A percentile compares a stretch with the other conserved stretches of the same genome.
Evolutionary conservation across 106 monocot genomes (phyloP).

Genomic region (Agapanthus africanus): DNA sequence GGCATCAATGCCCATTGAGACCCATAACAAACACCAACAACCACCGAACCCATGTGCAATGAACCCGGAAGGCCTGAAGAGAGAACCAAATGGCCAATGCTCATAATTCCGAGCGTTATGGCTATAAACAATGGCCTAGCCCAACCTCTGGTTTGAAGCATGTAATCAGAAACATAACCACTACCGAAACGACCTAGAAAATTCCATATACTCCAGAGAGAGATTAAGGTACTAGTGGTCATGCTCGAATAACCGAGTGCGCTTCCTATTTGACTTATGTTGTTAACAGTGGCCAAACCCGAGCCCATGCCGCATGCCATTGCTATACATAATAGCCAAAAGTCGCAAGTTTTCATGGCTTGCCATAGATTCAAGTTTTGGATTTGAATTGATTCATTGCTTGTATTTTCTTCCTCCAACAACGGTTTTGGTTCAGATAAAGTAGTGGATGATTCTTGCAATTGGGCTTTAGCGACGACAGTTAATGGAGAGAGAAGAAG

Average conservation of each 20-base stretch:
- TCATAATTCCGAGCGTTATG: constrained; percentile 62
- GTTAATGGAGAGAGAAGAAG: constrained; percentile 46
- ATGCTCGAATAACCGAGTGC: constrained; percentile 50
- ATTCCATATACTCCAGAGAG: constrained; percentile 98
- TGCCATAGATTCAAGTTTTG: constrained; percentile 43
- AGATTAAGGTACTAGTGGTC: constrained; percentile 54
- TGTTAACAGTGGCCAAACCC: constrained; percentile 88
- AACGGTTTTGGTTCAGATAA: constrained; percentile 7
- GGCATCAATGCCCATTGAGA: constrained; percentile 92
- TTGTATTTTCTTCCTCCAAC: neutral
- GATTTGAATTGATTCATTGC: neutral
- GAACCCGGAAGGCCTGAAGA: constrained; percentile 58
- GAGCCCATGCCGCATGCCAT: constrained; percentile 95
- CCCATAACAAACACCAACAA: constrained; percentile 86
- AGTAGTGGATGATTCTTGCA: constrained; percentile 23
- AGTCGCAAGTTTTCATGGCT: constrained; percentile 47
- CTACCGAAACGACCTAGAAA: constrained; percentile 73
- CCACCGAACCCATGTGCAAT: constrained; percentile 53
- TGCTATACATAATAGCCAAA: constrained; percentile 81
- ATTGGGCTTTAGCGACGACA: constrained; percentile 30
- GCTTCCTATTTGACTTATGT: constrained; percentile 75
- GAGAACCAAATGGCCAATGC: constrained; percentile 54
- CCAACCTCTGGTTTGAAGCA: constrained; percentile 35
- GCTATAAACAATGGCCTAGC: constrained; percentile 68
- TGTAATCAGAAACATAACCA: constrained; percentile 73